phyloP scores from a whole-genome alignment of 805 yeast genomes.

The Kazachstania martiniae region DNA sequence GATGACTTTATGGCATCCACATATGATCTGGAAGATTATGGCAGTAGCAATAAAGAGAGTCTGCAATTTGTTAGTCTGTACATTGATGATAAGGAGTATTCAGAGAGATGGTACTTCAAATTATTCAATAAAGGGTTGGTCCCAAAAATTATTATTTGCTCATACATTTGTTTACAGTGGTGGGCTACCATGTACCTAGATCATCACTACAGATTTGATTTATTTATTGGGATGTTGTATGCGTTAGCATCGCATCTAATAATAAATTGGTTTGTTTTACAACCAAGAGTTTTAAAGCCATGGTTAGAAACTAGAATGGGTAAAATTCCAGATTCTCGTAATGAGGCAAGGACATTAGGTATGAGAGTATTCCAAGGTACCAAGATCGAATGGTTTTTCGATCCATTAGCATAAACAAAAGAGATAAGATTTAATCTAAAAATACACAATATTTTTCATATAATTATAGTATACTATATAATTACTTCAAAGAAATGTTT shows the following conservation, averaged over 20 bases:
- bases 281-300: constrained; percentile 24
- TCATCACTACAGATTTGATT: constrained; percentile 61
- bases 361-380: constrained; percentile 51
- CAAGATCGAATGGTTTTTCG: constrained; percentile 40
- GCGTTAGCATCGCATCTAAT: constrained; percentile 35
- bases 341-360: constrained; percentile 45
- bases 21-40: not conserved
- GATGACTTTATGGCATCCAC: not conserved
- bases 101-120: constrained; percentile 15
- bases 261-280: constrained; percentile 30
- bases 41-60: not conserved
- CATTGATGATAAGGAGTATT: constrained; percentile 6
- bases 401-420: constrained; percentile 33
- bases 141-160: constrained; percentile 28
- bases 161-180: constrained; percentile 50
- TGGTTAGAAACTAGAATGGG: constrained; percentile 27
- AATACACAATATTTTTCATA: too few species aligned
- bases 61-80: constrained; percentile 8
- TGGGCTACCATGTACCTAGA: constrained; percentile 68
- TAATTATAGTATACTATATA: too few species aligned
- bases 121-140: constrained; percentile 18
- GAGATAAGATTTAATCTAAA: too few species aligned
- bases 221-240: constrained; percentile 45
- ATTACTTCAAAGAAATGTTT: too few species aligned
- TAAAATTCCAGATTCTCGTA: constrained; percentile 30